Base-by-base conservation (phyloP, 139 green algal species). In the Micromonas commoda region DNA sequence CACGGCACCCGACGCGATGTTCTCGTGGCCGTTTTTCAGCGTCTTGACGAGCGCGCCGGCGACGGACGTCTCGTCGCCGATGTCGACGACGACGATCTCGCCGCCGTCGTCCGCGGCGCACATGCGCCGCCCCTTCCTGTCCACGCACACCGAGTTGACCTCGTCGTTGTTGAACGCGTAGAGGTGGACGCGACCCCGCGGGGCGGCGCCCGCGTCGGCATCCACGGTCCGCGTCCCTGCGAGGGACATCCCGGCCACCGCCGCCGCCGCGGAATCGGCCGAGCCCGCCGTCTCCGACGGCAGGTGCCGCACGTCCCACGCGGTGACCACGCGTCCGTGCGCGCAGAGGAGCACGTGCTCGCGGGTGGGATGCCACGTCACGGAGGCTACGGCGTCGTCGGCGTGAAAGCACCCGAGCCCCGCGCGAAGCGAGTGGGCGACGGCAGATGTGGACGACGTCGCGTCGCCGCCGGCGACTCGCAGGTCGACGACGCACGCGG, bases 131-230 rank as follows among this genome's bases (percentile, higher is more conserved):
- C 69, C n/a, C 2, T 82, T 80, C 1, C 5, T 1, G 24, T 73
- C 34, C 23, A 80, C 23, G 34, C 5, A 13, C 21, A 82, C 21
- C 71, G 74, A 37, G 35, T 80, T 82, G 33, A 82, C 35, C 21
- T 82, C 77, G 33, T 80, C 77, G 21, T 16, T 26, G 76, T 76
- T 64, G 67, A 76, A 72, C 38, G n/a, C 61, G 32, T 60, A 79
- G 24, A 9, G n/a, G 20, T 51, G 72, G 6, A 74, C 6, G 6
- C 9, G 45, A 9, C 9, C 9, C 45, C 45, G 9, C 45, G 16
- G 45, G 45, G 45, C 45, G 9, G 45, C 9, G 45, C 45, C 45
- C 9, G 9, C 45, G 45, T 16, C 45, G 45, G 9, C 45, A 16
- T 23, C 45, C 9, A 57, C 45, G 45, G 45, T 57, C n/a, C n/a